These are phyloP conservation scores for Paramecium caudatum DNA, from an alignment of 73 alveolate species.

Conservation along the genomic window DNA sequence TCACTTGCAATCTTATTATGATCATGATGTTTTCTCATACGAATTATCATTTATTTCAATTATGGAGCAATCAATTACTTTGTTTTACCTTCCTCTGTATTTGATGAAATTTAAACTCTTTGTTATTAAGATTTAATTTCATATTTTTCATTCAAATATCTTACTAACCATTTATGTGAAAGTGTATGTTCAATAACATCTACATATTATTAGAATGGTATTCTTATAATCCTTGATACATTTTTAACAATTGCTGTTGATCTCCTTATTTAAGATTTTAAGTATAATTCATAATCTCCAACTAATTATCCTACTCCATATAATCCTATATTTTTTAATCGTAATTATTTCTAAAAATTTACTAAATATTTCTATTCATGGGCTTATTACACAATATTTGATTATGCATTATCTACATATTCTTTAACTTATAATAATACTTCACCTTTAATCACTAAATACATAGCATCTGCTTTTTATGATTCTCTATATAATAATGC, in stretches of 20 bases:
- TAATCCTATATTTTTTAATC: constrained; percentile 4
- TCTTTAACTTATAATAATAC: not conserved
- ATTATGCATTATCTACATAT: not conserved
- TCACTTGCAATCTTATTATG: constrained; percentile 27
- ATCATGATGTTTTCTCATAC: constrained; percentile 7
- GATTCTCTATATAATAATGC: not conserved
- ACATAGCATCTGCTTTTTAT: not conserved
- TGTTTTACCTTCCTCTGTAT: not conserved
- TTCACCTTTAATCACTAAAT: constrained; percentile 44
- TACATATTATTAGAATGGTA: not conserved
- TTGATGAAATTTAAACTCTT: not conserved
- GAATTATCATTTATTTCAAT: not conserved
- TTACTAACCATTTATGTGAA: not conserved
- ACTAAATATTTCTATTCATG: constrained; percentile 2
- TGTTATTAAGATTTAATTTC: not conserved
- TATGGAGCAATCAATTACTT: not conserved
- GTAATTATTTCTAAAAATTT: not conserved
- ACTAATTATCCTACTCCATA: constrained; percentile 22
- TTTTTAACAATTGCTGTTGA: constrained; percentile 26
- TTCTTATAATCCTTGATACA: not conserved
- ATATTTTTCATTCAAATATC: constrained; percentile 28
- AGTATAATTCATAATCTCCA: constrained; percentile 50
- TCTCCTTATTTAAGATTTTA: not conserved
- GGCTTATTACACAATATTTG: no score
- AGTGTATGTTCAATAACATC: constrained; percentile 24